Evolutionary conservation across 768 basidiomycete species (phyloP).

Genomic region (Saitozyma podzolica): DNA sequence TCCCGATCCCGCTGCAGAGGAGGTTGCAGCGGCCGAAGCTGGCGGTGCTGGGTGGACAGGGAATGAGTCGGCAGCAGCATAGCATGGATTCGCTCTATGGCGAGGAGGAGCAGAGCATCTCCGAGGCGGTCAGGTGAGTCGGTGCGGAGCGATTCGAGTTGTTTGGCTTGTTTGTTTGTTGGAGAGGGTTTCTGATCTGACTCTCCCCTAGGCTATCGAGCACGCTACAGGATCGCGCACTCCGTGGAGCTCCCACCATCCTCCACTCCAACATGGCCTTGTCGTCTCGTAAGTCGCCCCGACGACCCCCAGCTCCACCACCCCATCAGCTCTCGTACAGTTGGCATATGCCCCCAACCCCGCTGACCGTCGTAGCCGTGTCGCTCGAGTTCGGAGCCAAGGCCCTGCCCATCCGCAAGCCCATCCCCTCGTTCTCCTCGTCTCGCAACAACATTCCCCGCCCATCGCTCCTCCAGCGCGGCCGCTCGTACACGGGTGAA

Average conservation of each 20-base stretch:
- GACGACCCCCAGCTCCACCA: neutral
- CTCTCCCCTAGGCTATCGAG: constrained; percentile 20
- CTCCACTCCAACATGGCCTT: constrained; percentile 22
- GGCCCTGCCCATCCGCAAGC: constrained; percentile 10
- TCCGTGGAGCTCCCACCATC: constrained; percentile 9
- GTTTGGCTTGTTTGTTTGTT: neutral
- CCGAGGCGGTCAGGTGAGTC: constrained; percentile 30
- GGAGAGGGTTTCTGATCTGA: neutral
- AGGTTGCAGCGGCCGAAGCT: constrained; percentile 12
- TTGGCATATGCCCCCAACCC: neutral
- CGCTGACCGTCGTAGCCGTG: constrained; percentile 11
- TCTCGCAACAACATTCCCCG: constrained; percentile 12
- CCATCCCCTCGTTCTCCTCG: constrained; percentile 13
- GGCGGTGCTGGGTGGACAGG: constrained; percentile 19
- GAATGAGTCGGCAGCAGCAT: constrained; percentile 31
- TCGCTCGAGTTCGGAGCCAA: constrained; percentile 26
- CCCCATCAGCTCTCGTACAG: neutral
- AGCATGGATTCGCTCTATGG: constrained; percentile 27
- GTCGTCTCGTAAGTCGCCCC: constrained; percentile 29
- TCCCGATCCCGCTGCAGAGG: constrained; percentile 9
- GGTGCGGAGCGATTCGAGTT: neutral
- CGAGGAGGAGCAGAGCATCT: constrained; percentile 20
- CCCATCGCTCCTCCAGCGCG: constrained; percentile 41
- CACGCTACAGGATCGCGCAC: constrained; percentile 24
- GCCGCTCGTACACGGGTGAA: constrained; percentile 46